Percentiles rank a stretch among this genome's conserved stretches.
Evolutionary conservation across 495 filamentous ascomycete species (phyloP).

Genomic region (Aspergillus saccharolyticus): DNA sequence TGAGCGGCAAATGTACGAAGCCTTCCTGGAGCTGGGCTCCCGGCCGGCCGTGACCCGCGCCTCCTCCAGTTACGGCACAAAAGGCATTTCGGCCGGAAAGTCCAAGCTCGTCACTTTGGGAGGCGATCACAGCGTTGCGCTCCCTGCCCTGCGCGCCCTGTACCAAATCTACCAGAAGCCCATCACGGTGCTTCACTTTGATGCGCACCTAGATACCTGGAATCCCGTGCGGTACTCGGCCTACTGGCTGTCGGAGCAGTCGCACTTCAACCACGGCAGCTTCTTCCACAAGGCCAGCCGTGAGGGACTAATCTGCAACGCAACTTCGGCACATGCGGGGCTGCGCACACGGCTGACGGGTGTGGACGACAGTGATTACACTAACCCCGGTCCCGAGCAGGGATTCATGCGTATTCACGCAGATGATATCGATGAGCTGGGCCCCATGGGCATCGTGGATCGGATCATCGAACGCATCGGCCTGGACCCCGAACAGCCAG

Average conservation of each 20-base stretch:
- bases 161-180: conserved; percentile 64
- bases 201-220: conserved; percentile 81
- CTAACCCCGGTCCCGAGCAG: conserved; percentile 48
- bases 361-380: conserved; percentile 60
- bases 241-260: conserved; percentile 64
- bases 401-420: conserved; percentile 61
- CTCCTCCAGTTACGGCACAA: conserved; percentile 28
- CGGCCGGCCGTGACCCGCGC: conserved; percentile 38
- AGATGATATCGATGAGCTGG: conserved; percentile 69
- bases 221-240: conserved; percentile 72
- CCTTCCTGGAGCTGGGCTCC: conserved; percentile 60
- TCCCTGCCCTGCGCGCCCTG: conserved; percentile 69
- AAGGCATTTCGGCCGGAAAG: conserved; percentile 41
- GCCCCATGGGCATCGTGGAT: conserved; percentile 51
- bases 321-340: conserved; percentile 69
- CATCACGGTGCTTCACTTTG: conserved; percentile 78
- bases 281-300: conserved; percentile 81
- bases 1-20: conserved; percentile 70
- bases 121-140: conserved; percentile 74
- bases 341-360: conserved; percentile 68
- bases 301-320: conserved; percentile 66
- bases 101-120: conserved; percentile 74
- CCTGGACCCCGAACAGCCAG: conserved; percentile 58
- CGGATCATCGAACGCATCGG: conserved; percentile 55
- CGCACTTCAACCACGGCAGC: conserved; percentile 74